Percentiles rank a stretch among this genome's conserved stretches.
These are phyloP conservation scores for Hansenula sp. DNA, from an alignment of 1,139 yeast species.

Conservation along the genomic window DNA sequence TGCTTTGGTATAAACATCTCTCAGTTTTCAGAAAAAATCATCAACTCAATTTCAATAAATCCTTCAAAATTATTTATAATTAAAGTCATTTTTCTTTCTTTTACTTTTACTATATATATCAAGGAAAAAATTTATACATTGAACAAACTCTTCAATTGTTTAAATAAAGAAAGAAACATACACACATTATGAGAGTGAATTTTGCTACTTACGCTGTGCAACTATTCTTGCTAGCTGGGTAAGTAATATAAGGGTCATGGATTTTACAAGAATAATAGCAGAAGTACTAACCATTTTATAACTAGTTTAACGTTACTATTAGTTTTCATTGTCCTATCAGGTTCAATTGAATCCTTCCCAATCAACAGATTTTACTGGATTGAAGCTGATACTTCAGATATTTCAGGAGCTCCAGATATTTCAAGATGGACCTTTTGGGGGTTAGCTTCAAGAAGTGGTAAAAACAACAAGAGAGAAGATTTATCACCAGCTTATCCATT, in stretches of 20 bases:
- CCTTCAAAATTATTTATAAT: background rate
- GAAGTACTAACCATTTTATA: background rate
- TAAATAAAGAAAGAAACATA: background rate
- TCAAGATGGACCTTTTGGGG: slow-evolving; percentile 88
- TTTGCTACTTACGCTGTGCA: background rate
- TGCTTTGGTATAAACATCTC: slow-evolving; percentile 1
- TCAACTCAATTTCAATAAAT: background rate
- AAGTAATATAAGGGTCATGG: background rate
- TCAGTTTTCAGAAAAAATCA: background rate
- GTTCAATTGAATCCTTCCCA: slow-evolving; percentile 58
- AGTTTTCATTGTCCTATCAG: slow-evolving; percentile 62
- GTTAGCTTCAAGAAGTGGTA: slow-evolving; percentile 33
- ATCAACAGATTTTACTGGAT: slow-evolving; percentile 69
- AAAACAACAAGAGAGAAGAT: slow-evolving; percentile 28
- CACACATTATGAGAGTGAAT: slow-evolving; percentile 1
- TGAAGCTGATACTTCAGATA: slow-evolving; percentile 59
- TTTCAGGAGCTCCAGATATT: slow-evolving; percentile 46
- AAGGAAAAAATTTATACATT: background rate
- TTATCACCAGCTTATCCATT: slow-evolving; percentile 60
- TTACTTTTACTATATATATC: background rate
- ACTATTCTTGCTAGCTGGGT: slow-evolving; percentile 1
- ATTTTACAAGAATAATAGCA: background rate
- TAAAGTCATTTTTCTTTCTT: background rate
- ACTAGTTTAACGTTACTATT: slow-evolving; percentile 40
- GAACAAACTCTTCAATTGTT: background rate